Percentiles rank a stretch among this genome's conserved stretches.
These are phyloP conservation scores for Monilinia aucupariae DNA, from an alignment of 2,329 filamentous ascomycete species.

Conservation along the genomic window DNA sequence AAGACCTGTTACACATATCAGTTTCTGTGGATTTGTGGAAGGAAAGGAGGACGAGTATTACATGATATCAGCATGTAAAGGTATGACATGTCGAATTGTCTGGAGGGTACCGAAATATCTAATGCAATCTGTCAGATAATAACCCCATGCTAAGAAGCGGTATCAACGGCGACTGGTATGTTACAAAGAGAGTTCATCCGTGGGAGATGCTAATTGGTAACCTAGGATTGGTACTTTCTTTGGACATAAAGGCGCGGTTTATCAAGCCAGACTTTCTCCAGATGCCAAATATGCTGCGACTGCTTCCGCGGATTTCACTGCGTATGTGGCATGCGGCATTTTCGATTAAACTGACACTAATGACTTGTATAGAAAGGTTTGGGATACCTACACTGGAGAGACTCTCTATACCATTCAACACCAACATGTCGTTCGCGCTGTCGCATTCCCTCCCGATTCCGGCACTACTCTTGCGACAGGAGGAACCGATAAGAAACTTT, in stretches of 20 bases:
- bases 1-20: slow-evolving; percentile 66
- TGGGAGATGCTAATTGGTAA: slow-evolving; percentile 22
- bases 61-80: slow-evolving; percentile 68
- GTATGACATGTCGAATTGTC: slow-evolving; percentile 34
- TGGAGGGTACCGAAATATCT: not conserved
- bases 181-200: slow-evolving; percentile 11
- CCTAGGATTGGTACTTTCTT: slow-evolving; percentile 88
- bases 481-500: slow-evolving; percentile 92
- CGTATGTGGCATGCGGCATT: slow-evolving; percentile 48
- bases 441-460: slow-evolving; percentile 80
- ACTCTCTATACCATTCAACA: slow-evolving; percentile 82
- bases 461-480: slow-evolving; percentile 86
- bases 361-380: slow-evolving; percentile 67
- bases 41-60: slow-evolving; percentile 59
- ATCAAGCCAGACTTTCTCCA: slow-evolving; percentile 86
- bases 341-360: slow-evolving; percentile 32
- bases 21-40: slow-evolving; percentile 58
- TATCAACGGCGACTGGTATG: slow-evolving; percentile 85
- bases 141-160: slow-evolving; percentile 98
- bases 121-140: slow-evolving; percentile 58
- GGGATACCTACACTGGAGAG: slow-evolving; percentile 94
- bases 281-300: slow-evolving; percentile 87
- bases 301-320: slow-evolving; percentile 91
- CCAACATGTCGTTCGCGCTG: slow-evolving; percentile 88
- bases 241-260: slow-evolving; percentile 96